Evolutionary conservation across 371 early-diverging fungal species (phyloP).

Genomic region (Syncephalastrum sp.): DNA sequence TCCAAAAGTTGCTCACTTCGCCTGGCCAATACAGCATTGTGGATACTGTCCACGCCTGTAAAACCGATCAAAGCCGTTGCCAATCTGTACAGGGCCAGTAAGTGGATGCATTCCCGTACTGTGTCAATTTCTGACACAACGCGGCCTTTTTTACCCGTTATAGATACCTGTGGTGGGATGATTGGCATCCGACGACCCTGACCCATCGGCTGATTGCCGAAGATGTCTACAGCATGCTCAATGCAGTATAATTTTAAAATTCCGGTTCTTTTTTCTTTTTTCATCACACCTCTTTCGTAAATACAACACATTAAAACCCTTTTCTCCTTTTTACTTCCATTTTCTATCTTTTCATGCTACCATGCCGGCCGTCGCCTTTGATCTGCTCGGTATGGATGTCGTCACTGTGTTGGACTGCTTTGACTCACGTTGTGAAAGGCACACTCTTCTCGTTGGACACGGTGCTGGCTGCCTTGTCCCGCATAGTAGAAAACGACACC

Average conservation of each 20-base stretch:
- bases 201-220: constrained; percentile 11
- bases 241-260: too few relatives aligned
- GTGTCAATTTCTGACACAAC: not conserved
- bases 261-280: too few relatives aligned
- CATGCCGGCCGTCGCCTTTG: constrained; percentile 46
- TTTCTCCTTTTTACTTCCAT: too few relatives aligned
- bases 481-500: not conserved
- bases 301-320: too few relatives aligned
- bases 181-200: constrained; percentile 27
- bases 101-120: not conserved
- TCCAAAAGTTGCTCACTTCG: not conserved
- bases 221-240: too few relatives aligned
- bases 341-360: too few relatives aligned
- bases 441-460: constrained; percentile 30
- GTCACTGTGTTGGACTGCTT: not conserved
- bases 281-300: too few relatives aligned
- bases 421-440: constrained; percentile 13
- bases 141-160: not conserved
- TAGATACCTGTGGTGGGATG: constrained; percentile 33
- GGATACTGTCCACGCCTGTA: too few relatives aligned
- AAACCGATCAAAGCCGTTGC: not conserved
- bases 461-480: constrained; percentile 14
- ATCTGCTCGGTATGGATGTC: constrained; percentile 28
- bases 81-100: not conserved
- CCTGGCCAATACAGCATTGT: too few relatives aligned